phyloP scores from a whole-genome alignment of 2,329 filamentous ascomycete genomes.

The Calonectria pauciramosa region DNA sequence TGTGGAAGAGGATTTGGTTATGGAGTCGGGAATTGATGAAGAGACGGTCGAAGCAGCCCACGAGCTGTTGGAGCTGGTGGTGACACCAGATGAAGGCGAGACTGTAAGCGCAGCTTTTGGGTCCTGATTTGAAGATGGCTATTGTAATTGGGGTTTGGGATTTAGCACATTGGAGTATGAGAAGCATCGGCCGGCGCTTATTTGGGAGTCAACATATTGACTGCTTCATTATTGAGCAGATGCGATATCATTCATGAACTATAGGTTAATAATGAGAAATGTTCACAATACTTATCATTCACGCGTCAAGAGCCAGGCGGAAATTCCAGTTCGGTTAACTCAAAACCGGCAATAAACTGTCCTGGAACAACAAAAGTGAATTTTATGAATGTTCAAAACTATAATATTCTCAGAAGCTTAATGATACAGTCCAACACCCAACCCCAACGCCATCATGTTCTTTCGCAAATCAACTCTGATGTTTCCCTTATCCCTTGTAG shows the following conservation, averaged over 20 bases:
- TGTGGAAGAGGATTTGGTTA: slow-evolving; percentile 80
- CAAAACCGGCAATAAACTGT: background rate
- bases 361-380: background rate
- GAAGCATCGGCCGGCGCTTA: background rate
- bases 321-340: too few relatives aligned
- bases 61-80: slow-evolving; percentile 82
- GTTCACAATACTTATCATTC: background rate
- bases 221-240: background rate
- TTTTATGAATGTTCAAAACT: background rate
- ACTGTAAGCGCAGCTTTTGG: slow-evolving; percentile 59
- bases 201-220: background rate
- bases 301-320: background rate
- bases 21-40: slow-evolving; percentile 82
- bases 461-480: background rate
- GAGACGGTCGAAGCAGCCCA: slow-evolving; percentile 87
- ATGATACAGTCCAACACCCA: background rate
- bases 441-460: background rate
- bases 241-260: slow-evolving; percentile 10
- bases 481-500: slow-evolving; percentile 35
- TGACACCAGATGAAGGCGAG: slow-evolving; percentile 80
- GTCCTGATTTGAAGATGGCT: slow-evolving; percentile 38
- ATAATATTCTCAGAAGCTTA: background rate
- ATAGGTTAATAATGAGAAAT: background rate
- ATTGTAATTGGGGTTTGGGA: background rate
- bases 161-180: slow-evolving; percentile 9